Evolutionary conservation across 2,329 filamentous ascomycete genomes (phyloP), one percentile per base, ranked within the genome.

Genomic region (Exophiala mesophila): DNA sequence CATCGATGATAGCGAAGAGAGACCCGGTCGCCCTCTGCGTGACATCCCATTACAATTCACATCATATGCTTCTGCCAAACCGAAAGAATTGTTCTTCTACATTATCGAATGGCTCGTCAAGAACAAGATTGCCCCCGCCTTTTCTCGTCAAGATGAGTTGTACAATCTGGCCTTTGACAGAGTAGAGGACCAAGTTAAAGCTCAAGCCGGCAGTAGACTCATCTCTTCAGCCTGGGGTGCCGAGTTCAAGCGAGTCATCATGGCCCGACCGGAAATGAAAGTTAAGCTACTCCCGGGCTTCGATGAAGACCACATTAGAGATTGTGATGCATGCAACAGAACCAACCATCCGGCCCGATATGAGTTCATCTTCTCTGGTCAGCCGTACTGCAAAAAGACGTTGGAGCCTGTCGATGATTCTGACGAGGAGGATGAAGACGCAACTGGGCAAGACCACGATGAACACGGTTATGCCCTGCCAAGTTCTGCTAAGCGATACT

Each of bases 61-160:
- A 1, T 65, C 72, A 3, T 73, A 83, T 43, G 74, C 78, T 0
- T 78, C 80, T 49, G 80, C 81, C 53, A 83, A 83, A 37, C 67
- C 82, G 0, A 81, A 80, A 50, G 80, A 86, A 28, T 77, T 88
- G 36, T 90, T 90, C 66, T 77, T 76, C 35, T 79, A 82, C 54
- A 82, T 78, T 0, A 71, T 90, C 2, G 83, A 88, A 58, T 90
- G 85, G 85, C 82, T 89, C 64, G 80, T 90, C 2, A 83, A 88
- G 56, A 85, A 84, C 58, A 82, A 83, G 54, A 72, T 92, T 37
- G 83, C 88, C 52, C 85, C 84, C 0, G 77, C 71, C 0, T 89
- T 88, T 55, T 66, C 74, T 8, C 72, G 73, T 13, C 65, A 74
- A 4, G 77, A 85, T 46, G 69, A 76, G 5, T 66, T 88, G 9